Conservation (phyloP, 805 yeast species). For the Phaffomyces opuntiae region DNA sequence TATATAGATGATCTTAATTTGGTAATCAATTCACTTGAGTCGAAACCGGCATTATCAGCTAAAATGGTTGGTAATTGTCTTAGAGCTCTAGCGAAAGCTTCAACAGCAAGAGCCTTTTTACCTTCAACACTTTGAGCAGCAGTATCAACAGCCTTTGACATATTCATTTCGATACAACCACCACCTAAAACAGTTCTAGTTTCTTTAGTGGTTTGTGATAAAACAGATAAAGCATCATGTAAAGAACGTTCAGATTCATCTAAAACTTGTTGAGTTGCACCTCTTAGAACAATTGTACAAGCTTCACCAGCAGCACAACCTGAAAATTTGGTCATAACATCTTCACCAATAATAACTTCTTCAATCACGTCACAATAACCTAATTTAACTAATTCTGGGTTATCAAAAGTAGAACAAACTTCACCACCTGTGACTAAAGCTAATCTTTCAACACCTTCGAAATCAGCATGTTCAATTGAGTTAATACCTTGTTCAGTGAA, state of each 20-base stretch:
- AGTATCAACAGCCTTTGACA: constrained; percentile 97
- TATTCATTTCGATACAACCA: constrained; percentile 85
- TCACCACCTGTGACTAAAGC: constrained; percentile 98
- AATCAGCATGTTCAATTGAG: constrained; percentile 96
- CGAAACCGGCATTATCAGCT: constrained; percentile 97
- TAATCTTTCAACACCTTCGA: constrained; percentile 94
- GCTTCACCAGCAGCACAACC: constrained; percentile 96
- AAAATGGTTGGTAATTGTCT: constrained; percentile 92
- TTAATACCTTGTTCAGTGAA: constrained; percentile 83
- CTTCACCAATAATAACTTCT: constrained; percentile 91
- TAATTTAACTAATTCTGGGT: constrained; percentile 76
- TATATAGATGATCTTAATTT: constrained; percentile 79
- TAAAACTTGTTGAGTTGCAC: constrained; percentile 93
- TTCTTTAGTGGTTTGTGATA: constrained; percentile 90
- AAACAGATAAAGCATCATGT: constrained; percentile 93
- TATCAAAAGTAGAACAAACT: constrained; percentile 93
- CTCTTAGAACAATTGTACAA: constrained; percentile 91
- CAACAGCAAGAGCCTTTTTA: constrained; percentile 89
- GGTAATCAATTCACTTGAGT: constrained; percentile 85
- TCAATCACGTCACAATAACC: constrained; percentile 89
- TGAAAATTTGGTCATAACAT: constrained; percentile 81
- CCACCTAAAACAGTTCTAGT: constrained; percentile 84
- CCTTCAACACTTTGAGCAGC: constrained; percentile 93
- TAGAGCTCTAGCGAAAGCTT: constrained; percentile 88
- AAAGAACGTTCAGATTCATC: constrained; percentile 96